Evolutionary conservation across 2,329 filamentous ascomycete species (phyloP), one percentile per base, ranked within the genome.

Genomic region (Cladobotryum mycophilum): DNA sequence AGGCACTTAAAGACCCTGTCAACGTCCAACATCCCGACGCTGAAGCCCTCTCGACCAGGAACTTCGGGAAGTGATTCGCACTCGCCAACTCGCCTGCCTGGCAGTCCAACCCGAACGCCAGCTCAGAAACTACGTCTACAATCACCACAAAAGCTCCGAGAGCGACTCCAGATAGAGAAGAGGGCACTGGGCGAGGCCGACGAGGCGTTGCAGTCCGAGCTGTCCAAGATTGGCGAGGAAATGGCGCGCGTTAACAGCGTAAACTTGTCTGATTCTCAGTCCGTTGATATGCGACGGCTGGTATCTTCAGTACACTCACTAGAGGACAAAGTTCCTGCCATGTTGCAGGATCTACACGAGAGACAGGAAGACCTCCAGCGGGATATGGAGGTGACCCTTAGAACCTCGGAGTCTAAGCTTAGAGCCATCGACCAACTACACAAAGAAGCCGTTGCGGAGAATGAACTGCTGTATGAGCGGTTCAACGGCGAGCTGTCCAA

Each of bases 401-500:
- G 81, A 60, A 82, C 89, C 2, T 83, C 81, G 13, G 90, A 96
- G 65, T 79, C 79, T 53, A 91, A 93, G 60, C 84, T 85, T 53
- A 86, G 84, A 60, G 86, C 86, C 38, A 81, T 96, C 48, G 91
- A 96, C 64, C 88, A 95, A 68, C 73, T 96, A 47, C 95, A 95
- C 71, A 87, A 89, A 57, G 89, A 96, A 63, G 81, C 85, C 14
- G 89, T 84, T 60, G 88, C 89, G 0, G 92, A 97, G 73, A 97
- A 96, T 60, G 91, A 96, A 70, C 80, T 92, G 30, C 75, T 97
- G 49, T 96, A 96, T 67, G 87, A 92, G 58, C 85, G 85, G 54
- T 96, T 96, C 74, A 96, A 96, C 61, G 81, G 83, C n/a, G 92
- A 96, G 70, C 72, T 97, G 44, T 86, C 82, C 59, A 89, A 87